Conservation (phyloP, 1,139 yeast species). For the Kodamaea suecica region DNA sequence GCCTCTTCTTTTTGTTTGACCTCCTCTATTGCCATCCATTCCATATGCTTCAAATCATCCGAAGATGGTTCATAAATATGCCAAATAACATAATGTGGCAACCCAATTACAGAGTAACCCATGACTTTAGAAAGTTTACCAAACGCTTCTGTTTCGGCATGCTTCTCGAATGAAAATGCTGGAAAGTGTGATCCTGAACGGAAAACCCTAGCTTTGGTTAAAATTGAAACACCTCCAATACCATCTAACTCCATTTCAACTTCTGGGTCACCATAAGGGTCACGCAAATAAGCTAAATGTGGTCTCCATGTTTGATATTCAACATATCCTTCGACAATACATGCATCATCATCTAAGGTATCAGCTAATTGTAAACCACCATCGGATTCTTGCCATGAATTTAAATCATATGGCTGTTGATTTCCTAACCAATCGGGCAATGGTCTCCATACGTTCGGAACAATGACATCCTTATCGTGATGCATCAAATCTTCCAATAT, state of each 20-base stretch:
- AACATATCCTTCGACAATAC: constrained; percentile 88
- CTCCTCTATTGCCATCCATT: constrained; percentile 94
- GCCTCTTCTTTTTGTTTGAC: constrained; percentile 67
- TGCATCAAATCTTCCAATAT: constrained; percentile 54
- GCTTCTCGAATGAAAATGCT: constrained; percentile 85
- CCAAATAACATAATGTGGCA: constrained; percentile 91
- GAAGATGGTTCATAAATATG: constrained; percentile 87
- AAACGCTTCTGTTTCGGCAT: constrained; percentile 92
- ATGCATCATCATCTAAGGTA: constrained; percentile 77
- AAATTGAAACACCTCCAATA: constrained; percentile 85
- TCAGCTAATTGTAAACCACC: constrained; percentile 80
- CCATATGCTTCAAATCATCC: constrained; percentile 89
- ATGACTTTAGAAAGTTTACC: constrained; percentile 80
- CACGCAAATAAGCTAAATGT: constrained; percentile 82
- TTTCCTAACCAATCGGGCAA: constrained; percentile 86
- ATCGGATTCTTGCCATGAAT: constrained; percentile 87
- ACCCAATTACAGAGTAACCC: constrained; percentile 79
- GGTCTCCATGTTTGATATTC: constrained; percentile 94
- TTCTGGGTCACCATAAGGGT: constrained; percentile 82
- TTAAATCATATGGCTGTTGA: constrained; percentile 86
- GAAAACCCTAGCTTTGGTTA: constrained; percentile 77
- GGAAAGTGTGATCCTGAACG: constrained; percentile 84
- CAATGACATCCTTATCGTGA: constrained; percentile 52
- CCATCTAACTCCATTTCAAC: constrained; percentile 88
- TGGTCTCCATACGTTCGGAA: constrained; percentile 92